A percentile compares a stretch with the other conserved stretches of the same genome.
phyloP scores from a whole-genome alignment of 306 rosid species.

The Abrus precatorius region DNA sequence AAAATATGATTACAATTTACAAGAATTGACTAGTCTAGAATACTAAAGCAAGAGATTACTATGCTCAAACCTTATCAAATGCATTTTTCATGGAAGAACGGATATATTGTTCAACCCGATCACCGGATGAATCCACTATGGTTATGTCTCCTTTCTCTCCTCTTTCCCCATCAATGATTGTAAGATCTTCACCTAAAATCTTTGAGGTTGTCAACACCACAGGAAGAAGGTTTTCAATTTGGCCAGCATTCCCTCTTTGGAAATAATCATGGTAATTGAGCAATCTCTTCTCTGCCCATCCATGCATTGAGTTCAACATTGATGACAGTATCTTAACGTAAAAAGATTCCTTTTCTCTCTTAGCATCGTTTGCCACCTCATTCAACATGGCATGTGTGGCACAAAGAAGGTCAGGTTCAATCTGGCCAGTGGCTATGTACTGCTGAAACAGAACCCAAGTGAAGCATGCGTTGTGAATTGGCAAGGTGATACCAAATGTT shows the following conservation, averaged over 20 bases:
- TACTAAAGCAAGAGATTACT: neutral
- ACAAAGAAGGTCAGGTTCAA: slow-evolving; percentile 80
- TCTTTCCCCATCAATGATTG: slow-evolving; percentile 61
- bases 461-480: slow-evolving; percentile 82
- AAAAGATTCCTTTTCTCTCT: slow-evolving; percentile 60
- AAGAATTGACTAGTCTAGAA: neutral
- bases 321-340: slow-evolving; percentile 69
- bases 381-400: slow-evolving; percentile 78
- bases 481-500: slow-evolving; percentile 72
- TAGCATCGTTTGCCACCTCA: slow-evolving; percentile 81
- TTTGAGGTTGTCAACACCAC: slow-evolving; percentile 63
- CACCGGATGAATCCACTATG: slow-evolving; percentile 63
- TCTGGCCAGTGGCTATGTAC: slow-evolving; percentile 72
- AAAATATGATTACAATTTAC: slow-evolving; percentile 21
- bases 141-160: slow-evolving; percentile 51
- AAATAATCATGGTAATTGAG: slow-evolving; percentile 86
- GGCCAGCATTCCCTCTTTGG: slow-evolving; percentile 70
- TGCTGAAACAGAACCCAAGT: slow-evolving; percentile 87
- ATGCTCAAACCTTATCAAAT: slow-evolving; percentile 66
- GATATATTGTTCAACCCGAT: slow-evolving; percentile 74
- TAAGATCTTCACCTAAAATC: slow-evolving; percentile 74
- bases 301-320: slow-evolving; percentile 67
- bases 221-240: slow-evolving; percentile 85
- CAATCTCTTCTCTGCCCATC: slow-evolving; percentile 85
- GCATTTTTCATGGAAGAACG: slow-evolving; percentile 71